Conservation (phyloP, 768 basidiomycete genomes). For the Auriscalpium orientale region DNA sequence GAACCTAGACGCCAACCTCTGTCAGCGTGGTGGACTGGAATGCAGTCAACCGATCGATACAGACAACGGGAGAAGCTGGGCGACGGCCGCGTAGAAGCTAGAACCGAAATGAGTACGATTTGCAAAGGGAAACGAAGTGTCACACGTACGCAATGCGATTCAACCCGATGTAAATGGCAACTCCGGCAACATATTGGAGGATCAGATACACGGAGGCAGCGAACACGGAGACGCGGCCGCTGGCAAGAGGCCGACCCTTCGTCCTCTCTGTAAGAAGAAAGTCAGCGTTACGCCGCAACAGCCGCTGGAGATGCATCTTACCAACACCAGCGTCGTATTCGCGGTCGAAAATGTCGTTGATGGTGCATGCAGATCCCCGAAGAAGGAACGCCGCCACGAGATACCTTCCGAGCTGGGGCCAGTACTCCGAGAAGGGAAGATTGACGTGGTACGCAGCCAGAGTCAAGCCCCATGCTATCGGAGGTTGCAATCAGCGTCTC, state of each 20-base stretch:
- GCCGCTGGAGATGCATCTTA: not conserved
- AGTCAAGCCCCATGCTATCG: slow-evolving; percentile 9
- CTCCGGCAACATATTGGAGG: slow-evolving; percentile 11
- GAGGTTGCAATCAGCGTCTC: not conserved
- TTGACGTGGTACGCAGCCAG: slow-evolving; percentile 6
- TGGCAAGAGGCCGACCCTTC: slow-evolving; percentile 13
- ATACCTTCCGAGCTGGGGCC: not conserved
- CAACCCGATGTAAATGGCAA: slow-evolving; percentile 12
- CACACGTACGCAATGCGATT: slow-evolving; percentile 3
- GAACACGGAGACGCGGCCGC: slow-evolving; percentile 15
- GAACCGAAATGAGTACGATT: not conserved
- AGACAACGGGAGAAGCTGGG: slow-evolving; percentile 14
- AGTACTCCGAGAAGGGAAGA: not conserved
- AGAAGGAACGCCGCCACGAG: not conserved
- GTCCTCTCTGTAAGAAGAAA: not conserved
- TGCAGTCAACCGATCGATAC: not conserved
- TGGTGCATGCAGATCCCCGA: slow-evolving; percentile 13
- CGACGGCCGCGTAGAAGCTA: slow-evolving; percentile 12
- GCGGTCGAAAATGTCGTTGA: slow-evolving; percentile 17
- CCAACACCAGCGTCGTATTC: slow-evolving; percentile 28
- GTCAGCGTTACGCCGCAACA: not conserved
- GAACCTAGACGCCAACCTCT: slow-evolving; percentile 6
- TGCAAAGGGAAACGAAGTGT: not conserved
- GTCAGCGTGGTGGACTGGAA: too few species aligned
- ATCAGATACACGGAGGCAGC: slow-evolving; percentile 14